These are phyloP conservation scores for Ogataea salicorniae DNA, from an alignment of 805 yeast genomes.

Conservation along the genomic window DNA sequence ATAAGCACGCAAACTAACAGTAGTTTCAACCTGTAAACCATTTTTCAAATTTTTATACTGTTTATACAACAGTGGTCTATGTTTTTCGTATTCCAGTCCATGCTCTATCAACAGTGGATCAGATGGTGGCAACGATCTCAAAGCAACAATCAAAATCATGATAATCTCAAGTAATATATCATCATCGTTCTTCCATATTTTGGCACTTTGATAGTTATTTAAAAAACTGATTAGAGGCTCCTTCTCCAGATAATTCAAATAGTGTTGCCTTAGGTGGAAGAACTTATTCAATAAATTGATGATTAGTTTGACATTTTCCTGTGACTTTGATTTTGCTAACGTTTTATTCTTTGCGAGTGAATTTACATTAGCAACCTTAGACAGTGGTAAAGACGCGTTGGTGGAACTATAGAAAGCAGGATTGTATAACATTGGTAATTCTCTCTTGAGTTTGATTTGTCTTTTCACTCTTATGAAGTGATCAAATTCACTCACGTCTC, in stretches of 20 bases:
- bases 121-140: constrained; percentile 29
- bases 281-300: constrained; percentile 35
- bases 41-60: constrained; percentile 42
- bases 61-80: constrained; percentile 30
- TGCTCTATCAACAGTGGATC: constrained; percentile 23
- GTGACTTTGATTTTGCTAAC: constrained; percentile 12
- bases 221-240: constrained; percentile 33
- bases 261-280: constrained; percentile 36
- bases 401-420: constrained; percentile 1
- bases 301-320: constrained; percentile 32
- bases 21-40: constrained; percentile 43
- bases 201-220: constrained; percentile 28
- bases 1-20: constrained; percentile 43
- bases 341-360: constrained; percentile 5
- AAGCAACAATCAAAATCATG: constrained; percentile 39
- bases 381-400: background rate
- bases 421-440: constrained; percentile 20
- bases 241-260: constrained; percentile 36
- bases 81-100: constrained; percentile 18
- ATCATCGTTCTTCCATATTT: constrained; percentile 44
- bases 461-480: constrained; percentile 25
- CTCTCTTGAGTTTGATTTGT: constrained; percentile 27
- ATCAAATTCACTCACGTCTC: constrained; percentile 26
- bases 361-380: background rate
- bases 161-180: constrained; percentile 39